A percentile compares a stretch with the other conserved stretches of the same genome.
phyloP scores from a whole-genome alignment of 2,329 filamentous ascomycete species.

The Thyridium curvatum region DNA sequence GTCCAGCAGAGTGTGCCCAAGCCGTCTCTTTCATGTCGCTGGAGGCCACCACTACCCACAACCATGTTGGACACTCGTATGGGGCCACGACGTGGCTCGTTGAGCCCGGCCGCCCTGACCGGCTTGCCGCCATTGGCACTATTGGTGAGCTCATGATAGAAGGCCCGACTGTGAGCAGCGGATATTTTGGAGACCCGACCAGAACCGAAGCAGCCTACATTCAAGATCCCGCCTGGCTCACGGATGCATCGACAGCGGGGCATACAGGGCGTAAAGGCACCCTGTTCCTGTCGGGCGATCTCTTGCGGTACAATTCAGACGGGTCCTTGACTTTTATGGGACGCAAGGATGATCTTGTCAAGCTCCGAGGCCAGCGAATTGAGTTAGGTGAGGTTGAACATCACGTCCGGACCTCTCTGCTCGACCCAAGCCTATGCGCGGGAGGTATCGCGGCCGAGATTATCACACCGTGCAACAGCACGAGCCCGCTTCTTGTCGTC shows the following conservation, averaged over 20 bases:
- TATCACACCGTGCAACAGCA: too few relatives aligned
- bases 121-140: conserved; percentile 38
- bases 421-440: conserved; percentile 9
- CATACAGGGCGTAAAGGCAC: conserved; percentile 12
- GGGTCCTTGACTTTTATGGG: conserved; percentile 51
- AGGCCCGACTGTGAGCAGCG: conserved; percentile 54
- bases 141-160: conserved; percentile 49
- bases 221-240: conserved; percentile 14
- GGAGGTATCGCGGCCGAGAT: too few relatives aligned
- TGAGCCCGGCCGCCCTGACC: conserved; percentile 38
- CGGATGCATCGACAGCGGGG: conserved; percentile 21
- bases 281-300: conserved; percentile 55
- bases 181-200: conserved; percentile 51
- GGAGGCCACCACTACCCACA: too few relatives aligned
- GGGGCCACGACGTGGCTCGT: conserved; percentile 33
- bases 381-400: conserved; percentile 53
- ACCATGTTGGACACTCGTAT: too few relatives aligned
- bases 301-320: conserved; percentile 47
- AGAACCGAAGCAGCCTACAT: conserved; percentile 56
- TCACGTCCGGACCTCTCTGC: conserved; percentile 37
- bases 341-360: conserved; percentile 63
- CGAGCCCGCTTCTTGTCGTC: too few relatives aligned
- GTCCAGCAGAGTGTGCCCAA: too few relatives aligned
- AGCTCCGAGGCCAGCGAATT: conserved; percentile 60
- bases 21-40: too few relatives aligned